Conservation (phyloP, 2,329 filamentous ascomycete species). For the Magnaporthiopsis rhizophila region DNA sequence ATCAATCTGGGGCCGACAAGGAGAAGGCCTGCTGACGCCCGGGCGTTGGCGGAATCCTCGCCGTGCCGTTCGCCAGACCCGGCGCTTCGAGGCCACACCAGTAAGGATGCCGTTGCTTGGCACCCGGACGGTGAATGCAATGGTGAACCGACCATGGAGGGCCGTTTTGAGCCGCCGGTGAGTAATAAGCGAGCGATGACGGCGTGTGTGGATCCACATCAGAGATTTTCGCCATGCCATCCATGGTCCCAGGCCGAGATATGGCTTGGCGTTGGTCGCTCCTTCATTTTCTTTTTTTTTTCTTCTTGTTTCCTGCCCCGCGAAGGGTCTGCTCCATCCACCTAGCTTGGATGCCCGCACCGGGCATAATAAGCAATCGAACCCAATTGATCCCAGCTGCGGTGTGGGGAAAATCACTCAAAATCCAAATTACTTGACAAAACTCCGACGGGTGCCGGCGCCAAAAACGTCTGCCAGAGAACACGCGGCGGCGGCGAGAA, state of each 20-base stretch:
- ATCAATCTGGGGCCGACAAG: too few species aligned
- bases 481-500: too few species aligned
- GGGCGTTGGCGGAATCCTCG: too few species aligned
- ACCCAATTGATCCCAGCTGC: neutral
- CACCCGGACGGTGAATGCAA: too few species aligned
- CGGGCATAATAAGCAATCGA: too few species aligned
- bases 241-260: neutral
- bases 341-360: neutral
- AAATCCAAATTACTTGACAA: neutral
- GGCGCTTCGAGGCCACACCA: too few species aligned
- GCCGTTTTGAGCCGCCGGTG: neutral
- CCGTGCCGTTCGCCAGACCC: too few species aligned
- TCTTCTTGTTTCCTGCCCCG: neutral
- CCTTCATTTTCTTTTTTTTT: neutral
- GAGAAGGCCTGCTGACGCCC: too few species aligned
- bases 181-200: too few species aligned
- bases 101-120: too few species aligned
- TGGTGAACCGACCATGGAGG: neutral
- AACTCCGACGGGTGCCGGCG: neutral
- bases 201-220: neutral
- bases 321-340: too few species aligned
- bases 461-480: too few species aligned
- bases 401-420: neutral
- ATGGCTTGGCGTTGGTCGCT: neutral
- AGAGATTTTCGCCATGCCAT: neutral